Conservation (phyloP, 2,329 filamentous ascomycete genomes). For the Chrysoporthe deuterocubensis region DNA sequence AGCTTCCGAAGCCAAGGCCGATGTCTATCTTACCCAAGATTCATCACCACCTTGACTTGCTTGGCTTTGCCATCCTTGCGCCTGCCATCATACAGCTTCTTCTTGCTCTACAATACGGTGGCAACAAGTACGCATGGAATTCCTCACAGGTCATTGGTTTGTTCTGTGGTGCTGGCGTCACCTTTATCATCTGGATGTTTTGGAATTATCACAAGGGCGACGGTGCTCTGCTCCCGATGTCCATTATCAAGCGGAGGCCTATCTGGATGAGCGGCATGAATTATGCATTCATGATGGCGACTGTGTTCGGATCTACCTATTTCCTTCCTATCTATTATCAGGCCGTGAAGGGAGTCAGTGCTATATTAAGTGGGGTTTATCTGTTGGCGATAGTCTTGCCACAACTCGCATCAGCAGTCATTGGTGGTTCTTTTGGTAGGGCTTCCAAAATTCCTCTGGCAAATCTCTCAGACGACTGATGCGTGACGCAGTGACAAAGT, state of each 20-base stretch:
- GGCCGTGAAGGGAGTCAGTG: slow-evolving; percentile 36
- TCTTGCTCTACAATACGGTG: slow-evolving; percentile 50
- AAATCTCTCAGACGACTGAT: background rate
- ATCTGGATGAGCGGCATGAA: slow-evolving; percentile 28
- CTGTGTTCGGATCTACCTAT: slow-evolving; percentile 34
- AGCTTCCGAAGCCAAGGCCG: background rate
- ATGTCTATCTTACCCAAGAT: background rate
- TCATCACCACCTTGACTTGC: slow-evolving; percentile 41
- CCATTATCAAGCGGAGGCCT: slow-evolving; percentile 31
- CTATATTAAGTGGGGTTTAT: slow-evolving; percentile 41
- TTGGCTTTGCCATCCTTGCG: slow-evolving; percentile 50
- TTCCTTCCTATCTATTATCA: slow-evolving; percentile 46
- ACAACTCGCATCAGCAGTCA: slow-evolving; percentile 23
- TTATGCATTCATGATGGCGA: slow-evolving; percentile 33
- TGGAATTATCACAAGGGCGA: slow-evolving; percentile 45
- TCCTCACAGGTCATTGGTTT: slow-evolving; percentile 40
- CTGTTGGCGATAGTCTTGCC: slow-evolving; percentile 36
- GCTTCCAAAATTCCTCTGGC: background rate
- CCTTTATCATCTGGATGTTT: slow-evolving; percentile 40
- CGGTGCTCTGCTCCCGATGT: slow-evolving; percentile 36
- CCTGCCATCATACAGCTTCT: slow-evolving; percentile 46
- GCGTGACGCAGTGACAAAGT: background rate
- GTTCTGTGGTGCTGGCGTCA: slow-evolving; percentile 31
- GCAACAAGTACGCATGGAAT: slow-evolving; percentile 45
- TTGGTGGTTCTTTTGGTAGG: slow-evolving; percentile 31